Evolutionary conservation across 2,329 filamentous ascomycete genomes (phyloP), one percentile per base, ranked within the genome.

Genomic region (Plectosphaerella sp.): DNA sequence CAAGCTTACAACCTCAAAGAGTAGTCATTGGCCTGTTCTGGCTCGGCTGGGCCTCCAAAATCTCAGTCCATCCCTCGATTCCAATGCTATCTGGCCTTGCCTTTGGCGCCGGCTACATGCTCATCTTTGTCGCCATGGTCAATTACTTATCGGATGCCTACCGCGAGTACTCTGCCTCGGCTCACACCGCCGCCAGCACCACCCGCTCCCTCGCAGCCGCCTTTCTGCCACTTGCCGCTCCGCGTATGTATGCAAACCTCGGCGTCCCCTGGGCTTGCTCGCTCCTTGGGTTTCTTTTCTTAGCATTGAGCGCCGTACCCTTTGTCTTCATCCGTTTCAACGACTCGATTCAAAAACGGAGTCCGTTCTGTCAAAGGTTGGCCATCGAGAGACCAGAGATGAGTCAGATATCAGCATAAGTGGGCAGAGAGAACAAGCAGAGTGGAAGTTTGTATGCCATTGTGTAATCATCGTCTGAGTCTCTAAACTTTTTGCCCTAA

Each of bases 21-120:
- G 70, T 86, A 36, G 82, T 83, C 0, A 63, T 81, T 45, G 76
- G 79, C 14, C 68, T 83, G 5, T 82, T 83, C 63, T 81, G 78
- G 78, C 79, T 83, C 52, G 80, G 79, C 1, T 83, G 80, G 80
- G 81, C 80, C 1, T 77, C 79, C 48, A 75, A 69, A 51, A 70
- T 51, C 2, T 57, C 58, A 1, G 51, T 65, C 1, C 59, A 61
- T 5, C 64, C 65, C 1, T 59, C 65, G 1, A 59, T 77, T 3
- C 69, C 71, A 39, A 72, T 65, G 51, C 64, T 74, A 14, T 67
- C 64, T 3, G 66, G 67, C 25, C 69, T 81, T 18, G 68, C 75
- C 35, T 79, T 76, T 43, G 71, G 72, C 6, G 50, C 59, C 9
- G 66, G 66, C 10, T 61, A 63, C 48, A 63, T 66, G 51, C 55